A percentile compares a stretch with the other conserved stretches of the same genome.
phyloP scores from a whole-genome alignment of 1,139 yeast species.

The Scheffersomyces quercinus region DNA sequence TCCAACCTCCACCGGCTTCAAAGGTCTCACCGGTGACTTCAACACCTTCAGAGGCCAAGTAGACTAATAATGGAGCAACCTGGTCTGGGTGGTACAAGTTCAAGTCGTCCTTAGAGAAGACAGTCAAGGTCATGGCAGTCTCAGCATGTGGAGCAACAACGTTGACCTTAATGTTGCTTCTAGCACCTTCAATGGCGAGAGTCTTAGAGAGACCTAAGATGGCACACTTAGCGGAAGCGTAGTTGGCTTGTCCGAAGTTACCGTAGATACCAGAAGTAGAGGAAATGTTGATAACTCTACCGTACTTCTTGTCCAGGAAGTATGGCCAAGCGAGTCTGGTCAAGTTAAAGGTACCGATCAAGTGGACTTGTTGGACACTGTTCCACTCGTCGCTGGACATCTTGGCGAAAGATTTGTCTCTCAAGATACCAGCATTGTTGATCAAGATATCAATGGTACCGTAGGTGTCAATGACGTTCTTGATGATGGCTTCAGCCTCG shows the following conservation, averaged over 20 bases:
- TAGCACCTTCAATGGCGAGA: slow-evolving; percentile 87
- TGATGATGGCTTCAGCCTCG: slow-evolving; percentile 73
- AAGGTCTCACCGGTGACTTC: slow-evolving; percentile 66
- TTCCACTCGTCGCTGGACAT: slow-evolving; percentile 87
- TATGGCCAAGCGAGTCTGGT: slow-evolving; percentile 94
- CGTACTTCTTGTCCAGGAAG: slow-evolving; percentile 73
- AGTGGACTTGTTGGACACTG: slow-evolving; percentile 77
- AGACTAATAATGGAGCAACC: slow-evolving; percentile 87
- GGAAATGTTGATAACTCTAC: slow-evolving; percentile 84
- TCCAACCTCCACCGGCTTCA: slow-evolving; percentile 83
- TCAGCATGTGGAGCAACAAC: slow-evolving; percentile 97
- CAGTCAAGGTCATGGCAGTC: slow-evolving; percentile 92
- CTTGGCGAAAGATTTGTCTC: slow-evolving; percentile 87
- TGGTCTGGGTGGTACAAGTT: slow-evolving; percentile 85
- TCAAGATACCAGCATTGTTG: slow-evolving; percentile 92
- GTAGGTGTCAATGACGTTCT: slow-evolving; percentile 73
- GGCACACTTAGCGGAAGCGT: slow-evolving; percentile 91
- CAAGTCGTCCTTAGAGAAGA: slow-evolving; percentile 73
- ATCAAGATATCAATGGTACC: slow-evolving; percentile 86
- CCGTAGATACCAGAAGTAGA: slow-evolving; percentile 98
- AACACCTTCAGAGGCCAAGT: slow-evolving; percentile 72
- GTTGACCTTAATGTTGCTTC: slow-evolving; percentile 72
- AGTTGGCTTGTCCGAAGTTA: slow-evolving; percentile 96
- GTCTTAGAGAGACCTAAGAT: slow-evolving; percentile 84
- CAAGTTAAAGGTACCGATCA: slow-evolving; percentile 78